Conservation (phyloP, 2,329 filamentous ascomycete genomes). For the Diaporthe helianthi region DNA sequence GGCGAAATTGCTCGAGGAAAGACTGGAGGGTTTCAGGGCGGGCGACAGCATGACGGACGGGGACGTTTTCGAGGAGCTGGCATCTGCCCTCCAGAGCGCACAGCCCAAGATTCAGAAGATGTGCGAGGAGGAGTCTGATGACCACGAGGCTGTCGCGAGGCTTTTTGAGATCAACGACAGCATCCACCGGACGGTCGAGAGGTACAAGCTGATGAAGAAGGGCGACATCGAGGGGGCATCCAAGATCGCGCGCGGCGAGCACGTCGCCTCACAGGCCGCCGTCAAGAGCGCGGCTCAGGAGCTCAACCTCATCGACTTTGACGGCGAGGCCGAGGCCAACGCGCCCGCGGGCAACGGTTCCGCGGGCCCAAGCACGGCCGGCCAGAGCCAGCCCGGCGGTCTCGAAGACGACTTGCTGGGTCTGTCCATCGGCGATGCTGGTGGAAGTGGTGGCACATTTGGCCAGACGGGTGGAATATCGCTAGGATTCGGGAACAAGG, state of each 20-base stretch:
- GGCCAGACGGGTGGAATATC: conserved; percentile 83
- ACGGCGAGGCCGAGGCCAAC: conserved; percentile 65
- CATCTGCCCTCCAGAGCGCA: conserved; percentile 85
- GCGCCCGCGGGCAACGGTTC: conserved; percentile 45
- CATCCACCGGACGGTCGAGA: conserved; percentile 94
- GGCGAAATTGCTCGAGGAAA: conserved; percentile 88
- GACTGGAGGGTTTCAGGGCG: conserved; percentile 81
- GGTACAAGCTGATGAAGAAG: conserved; percentile 96
- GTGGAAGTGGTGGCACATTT: conserved; percentile 53
- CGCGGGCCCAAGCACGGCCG: conserved; percentile 43
- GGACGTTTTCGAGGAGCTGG: conserved; percentile 82
- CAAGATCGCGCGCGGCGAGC: conserved; percentile 82
- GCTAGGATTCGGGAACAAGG: conserved; percentile 76
- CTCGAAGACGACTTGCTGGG: conserved; percentile 92
- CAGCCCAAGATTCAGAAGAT: conserved; percentile 99
- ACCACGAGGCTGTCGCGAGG: conserved; percentile 93
- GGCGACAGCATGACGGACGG: conserved; percentile 79
- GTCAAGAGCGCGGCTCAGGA: conserved; percentile 72
- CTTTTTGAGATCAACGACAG: conserved; percentile 98
- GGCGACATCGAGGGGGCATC: conserved; percentile 86
- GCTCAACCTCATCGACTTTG: conserved; percentile 93
- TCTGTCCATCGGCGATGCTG: conserved; percentile 76
- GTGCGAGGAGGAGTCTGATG: conserved; percentile 98
- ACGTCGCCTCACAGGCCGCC: conserved; percentile 47
- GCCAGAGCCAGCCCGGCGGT: conserved; percentile 61